phyloP scores from a whole-genome alignment of 2,329 filamentous ascomycete species.

The Pestalotiopsis sp. region DNA sequence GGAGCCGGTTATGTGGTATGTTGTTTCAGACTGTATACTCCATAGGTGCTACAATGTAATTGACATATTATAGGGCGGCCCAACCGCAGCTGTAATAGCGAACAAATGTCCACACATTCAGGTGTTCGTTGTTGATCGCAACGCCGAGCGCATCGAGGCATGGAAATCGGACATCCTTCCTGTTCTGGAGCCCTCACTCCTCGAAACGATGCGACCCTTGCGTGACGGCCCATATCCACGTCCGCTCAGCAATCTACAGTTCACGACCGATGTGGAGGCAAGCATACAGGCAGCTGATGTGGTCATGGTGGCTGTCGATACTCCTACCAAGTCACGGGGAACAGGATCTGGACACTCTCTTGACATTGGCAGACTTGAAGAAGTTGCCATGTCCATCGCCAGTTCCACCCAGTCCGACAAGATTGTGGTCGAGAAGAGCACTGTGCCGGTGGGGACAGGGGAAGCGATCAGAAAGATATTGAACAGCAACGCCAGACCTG shows the following conservation, averaged over 20 bases:
- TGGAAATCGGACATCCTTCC: slow-evolving; percentile 2
- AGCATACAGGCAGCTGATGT: not conserved
- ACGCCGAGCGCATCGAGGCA: not conserved
- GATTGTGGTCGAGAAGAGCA: slow-evolving; percentile 5
- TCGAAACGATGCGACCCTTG: not conserved
- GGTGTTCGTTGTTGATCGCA: not conserved
- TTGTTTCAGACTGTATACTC: not conserved
- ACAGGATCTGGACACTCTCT: not conserved
- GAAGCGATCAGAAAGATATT: not conserved
- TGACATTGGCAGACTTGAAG: not conserved
- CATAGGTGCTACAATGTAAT: not conserved
- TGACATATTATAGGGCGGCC: not conserved
- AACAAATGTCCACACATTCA: not conserved
- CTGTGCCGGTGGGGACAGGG: not conserved
- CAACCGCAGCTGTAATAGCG: slow-evolving; percentile 5
- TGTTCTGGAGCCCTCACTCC: not conserved
- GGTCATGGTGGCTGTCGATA: not conserved
- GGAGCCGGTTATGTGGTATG: slow-evolving; percentile 4
- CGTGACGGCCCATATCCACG: not conserved
- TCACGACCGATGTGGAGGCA: not conserved
- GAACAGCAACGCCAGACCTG: not conserved
- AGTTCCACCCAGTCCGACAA: not conserved
- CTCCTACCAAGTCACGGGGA: slow-evolving; percentile 1
- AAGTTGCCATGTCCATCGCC: not conserved
- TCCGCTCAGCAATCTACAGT: not conserved